These are phyloP conservation scores for Fagus crenata DNA, from an alignment of 306 rosid species.

Conservation along the genomic window DNA sequence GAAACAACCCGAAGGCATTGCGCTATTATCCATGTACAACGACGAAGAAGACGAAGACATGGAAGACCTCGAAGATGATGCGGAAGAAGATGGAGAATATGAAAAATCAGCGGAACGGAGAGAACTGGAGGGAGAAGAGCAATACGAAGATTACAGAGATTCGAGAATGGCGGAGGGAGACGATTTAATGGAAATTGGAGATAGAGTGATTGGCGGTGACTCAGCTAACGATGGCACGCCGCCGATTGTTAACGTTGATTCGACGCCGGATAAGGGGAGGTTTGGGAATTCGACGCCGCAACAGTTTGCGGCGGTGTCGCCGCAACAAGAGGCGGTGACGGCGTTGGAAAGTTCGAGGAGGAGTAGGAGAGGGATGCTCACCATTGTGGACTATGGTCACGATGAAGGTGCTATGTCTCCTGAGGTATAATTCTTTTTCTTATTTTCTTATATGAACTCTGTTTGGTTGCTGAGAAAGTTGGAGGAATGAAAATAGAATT, in stretches of 20 bases:
- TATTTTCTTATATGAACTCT: background rate
- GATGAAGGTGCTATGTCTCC: constrained; percentile 98
- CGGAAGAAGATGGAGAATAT: constrained; percentile 46
- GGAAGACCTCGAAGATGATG: constrained; percentile 31
- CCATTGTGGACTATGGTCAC: constrained; percentile 86
- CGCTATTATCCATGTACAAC: constrained; percentile 72
- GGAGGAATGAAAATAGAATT: background rate
- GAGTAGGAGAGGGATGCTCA: constrained; percentile 54
- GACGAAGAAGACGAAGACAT: constrained; percentile 59
- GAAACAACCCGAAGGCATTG: constrained; percentile 74
- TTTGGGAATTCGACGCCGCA: constrained; percentile 45
- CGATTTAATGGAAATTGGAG: constrained; percentile 36
- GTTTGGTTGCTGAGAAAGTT: background rate
- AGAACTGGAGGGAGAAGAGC: constrained; percentile 15
- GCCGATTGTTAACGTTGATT: constrained; percentile 29
- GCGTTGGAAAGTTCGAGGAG: constrained; percentile 27
- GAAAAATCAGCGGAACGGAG: constrained; percentile 18
- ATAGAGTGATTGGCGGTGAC: constrained; percentile 34
- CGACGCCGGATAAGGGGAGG: constrained; percentile 39
- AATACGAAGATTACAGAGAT: constrained; percentile 26
- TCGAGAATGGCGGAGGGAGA: constrained; percentile 47
- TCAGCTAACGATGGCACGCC: constrained; percentile 37
- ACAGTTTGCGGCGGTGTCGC: constrained; percentile 38
- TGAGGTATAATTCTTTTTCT: constrained; percentile 50
- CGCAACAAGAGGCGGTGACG: constrained; percentile 32